These are phyloP conservation scores for Carex scoparia DNA, from an alignment of 176 grass and related monocot species.

Conservation along the genomic window DNA sequence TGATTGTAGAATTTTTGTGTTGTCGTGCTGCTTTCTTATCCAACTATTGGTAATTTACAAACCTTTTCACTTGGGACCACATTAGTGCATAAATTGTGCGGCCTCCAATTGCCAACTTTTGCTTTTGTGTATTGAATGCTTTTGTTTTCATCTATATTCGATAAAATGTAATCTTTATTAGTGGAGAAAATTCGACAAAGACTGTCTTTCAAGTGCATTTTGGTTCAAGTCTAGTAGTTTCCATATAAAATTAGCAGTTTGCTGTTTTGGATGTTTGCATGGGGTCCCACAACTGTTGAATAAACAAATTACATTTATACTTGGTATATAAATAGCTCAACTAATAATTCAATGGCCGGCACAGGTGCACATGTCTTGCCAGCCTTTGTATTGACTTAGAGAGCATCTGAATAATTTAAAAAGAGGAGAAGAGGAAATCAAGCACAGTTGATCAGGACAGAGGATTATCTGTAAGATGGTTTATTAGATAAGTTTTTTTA, in stretches of 20 bases:
- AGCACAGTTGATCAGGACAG: too few species aligned
- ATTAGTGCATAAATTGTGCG: not conserved
- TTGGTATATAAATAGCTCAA: not conserved
- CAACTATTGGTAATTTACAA: not conserved
- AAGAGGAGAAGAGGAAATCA: not conserved
- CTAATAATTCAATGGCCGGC: not conserved
- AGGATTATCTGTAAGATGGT: not conserved
- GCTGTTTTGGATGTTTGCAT: not conserved
- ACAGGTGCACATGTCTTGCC: too few species aligned
- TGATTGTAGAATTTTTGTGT: not conserved
- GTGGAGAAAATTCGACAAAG: not conserved
- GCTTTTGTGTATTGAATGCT: not conserved
- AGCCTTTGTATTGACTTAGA: not conserved
- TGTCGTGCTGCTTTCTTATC: not conserved
- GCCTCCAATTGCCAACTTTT: not conserved
- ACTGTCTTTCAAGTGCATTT: not conserved
- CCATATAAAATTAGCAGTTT: not conserved
- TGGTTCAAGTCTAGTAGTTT: too few species aligned
- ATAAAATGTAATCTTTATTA: not conserved
- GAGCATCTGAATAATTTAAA: conserved; percentile 3
- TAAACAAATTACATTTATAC: not conserved
- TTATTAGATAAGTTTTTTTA: conserved; percentile 1
- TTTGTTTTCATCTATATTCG: not conserved
- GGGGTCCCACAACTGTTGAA: not conserved
- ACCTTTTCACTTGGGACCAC: conserved; percentile 8